Evolutionary conservation across 768 basidiomycete species (phyloP).

Genomic region (Tubosaeta brunneosetosa): DNA sequence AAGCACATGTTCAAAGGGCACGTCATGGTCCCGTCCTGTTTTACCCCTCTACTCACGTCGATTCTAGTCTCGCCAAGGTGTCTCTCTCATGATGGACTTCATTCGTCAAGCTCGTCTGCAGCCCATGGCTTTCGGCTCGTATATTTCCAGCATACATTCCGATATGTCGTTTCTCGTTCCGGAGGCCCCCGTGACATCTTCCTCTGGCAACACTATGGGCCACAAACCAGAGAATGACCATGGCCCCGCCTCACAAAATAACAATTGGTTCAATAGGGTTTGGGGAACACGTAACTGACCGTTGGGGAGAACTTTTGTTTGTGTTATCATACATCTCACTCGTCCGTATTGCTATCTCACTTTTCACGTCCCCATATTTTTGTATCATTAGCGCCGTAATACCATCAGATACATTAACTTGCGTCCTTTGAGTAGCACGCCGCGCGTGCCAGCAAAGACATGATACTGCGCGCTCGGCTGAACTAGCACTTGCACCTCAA

Average conservation of each 20-base stretch:
- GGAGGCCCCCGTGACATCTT: constrained; percentile 15
- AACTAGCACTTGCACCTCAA: neutral
- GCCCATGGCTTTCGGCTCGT: constrained; percentile 41
- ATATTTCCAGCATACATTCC: constrained; percentile 32
- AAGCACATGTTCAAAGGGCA: constrained; percentile 82
- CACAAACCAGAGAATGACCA: constrained; percentile 17
- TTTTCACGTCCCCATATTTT: constrained; percentile 12
- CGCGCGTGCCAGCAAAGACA: too few species aligned
- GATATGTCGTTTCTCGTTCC: constrained; percentile 28
- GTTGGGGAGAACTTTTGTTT: neutral
- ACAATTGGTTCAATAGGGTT: constrained; percentile 24
- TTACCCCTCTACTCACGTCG: neutral
- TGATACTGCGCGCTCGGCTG: neutral
- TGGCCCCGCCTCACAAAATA: constrained; percentile 9
- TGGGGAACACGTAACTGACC: constrained; percentile 20
- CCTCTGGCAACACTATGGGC: constrained; percentile 7
- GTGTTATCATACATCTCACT: constrained; percentile 18
- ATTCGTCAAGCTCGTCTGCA: constrained; percentile 72
- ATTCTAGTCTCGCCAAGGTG: constrained; percentile 77
- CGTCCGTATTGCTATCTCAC: constrained; percentile 11
- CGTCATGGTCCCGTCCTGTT: constrained; percentile 22
- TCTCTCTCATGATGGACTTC: constrained; percentile 73
- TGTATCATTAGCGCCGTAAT: constrained; percentile 34
- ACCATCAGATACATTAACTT: constrained; percentile 10
- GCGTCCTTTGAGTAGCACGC: too few species aligned